Evolutionary conservation across 169 alveolate genomes (phyloP), one percentile per base, ranked within the genome.

Genomic region (Plasmodium berghei): DNA sequence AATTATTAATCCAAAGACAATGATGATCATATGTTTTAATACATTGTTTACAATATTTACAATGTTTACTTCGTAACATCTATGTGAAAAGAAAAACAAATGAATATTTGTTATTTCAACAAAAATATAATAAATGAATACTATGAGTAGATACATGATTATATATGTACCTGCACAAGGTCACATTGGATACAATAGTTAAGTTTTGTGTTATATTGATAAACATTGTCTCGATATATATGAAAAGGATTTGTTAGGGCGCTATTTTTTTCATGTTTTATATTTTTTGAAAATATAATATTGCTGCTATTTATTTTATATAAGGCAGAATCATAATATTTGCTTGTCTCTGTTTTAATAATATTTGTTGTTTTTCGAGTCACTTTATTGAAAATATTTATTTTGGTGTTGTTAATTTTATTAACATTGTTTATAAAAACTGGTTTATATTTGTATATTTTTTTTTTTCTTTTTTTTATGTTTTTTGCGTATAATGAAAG

Each of bases 1-100:
- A 75, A 45, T 75, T 75, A 16, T 75, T 75, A 12, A 75, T 75
- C 89, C 89, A 75, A 4, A 58, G 89, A 4, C 89, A 75, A 58
- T 75, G 89, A 22, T 75, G 89, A 5, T 75, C 89, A 45, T 63
- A 75, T 5, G 89, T 75, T 20, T 75, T 20, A 5, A 75, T 75
- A 56, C 89, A 75, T 26, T 40, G 45, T 49, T 52, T 24, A 55
- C 89, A 75, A 3, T 56, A n/a, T 20, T 62, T 16, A 26, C 89
- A 75, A 46, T 75, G 89, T 40, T 24, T 75, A 10, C 71, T 75
- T 26, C 89, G 72, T 20, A 75, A 6, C 0, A 64, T 26, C 89
- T 75, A 45, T 12, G 45, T 9, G n/a, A 2, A 54, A 52, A 34
- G 24, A 18, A 67, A 67, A n/a, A 46, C 20, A 46, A 46, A 52